Evolutionary conservation across 2,329 filamentous ascomycete species (phyloP), one percentile per base, ranked within the genome.

Genomic region (Botrytis deweyae): DNA sequence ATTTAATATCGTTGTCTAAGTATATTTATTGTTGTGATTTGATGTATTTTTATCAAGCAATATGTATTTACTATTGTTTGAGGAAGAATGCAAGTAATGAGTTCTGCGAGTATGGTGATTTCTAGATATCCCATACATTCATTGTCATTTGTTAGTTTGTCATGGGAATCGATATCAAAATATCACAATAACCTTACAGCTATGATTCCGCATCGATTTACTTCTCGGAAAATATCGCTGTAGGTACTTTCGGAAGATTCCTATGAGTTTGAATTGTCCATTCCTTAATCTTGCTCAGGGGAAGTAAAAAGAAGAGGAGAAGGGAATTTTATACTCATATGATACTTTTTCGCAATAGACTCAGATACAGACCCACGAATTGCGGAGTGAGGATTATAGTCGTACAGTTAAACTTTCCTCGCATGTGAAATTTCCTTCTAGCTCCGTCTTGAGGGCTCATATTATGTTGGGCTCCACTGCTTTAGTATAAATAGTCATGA

Each of bases 371-470:
- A n/a, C 14, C 25, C 12, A 5, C 3, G 49, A n/a, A 7, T 7
- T n/a, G 4, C 1, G 5, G 4, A 52, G 0, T 16, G 49, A 16
- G 12, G 49, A n/a, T 3, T n/a, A n/a, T 1, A n/a, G 6, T n/a
- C 10, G 5, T n/a, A 0, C 6, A 52, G 3, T n/a, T 16, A n/a
- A 52, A 7, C 12, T 3, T 52, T 7, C 12, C 12, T 7, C 25
- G 49, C 25, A 14, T 1, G 1, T 16, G 25, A 14, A 12, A n/a
- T n/a, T 16, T 1, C 3, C 12, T 7, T 16, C 1, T 16, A 16
- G 12, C 25, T 5, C 5, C 2, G 3, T n/a, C 25, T 16, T 3
- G 1, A 55, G 2, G 9, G 4, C 2, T n/a, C 12, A 2, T n/a
- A 16, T 12, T 7, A 3, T n/a, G 0, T n/a, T 3, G 4, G 0